Evolutionary conservation across 1,284 basidiomycete species (phyloP).

Genomic region (Cystobasidium sp.): DNA sequence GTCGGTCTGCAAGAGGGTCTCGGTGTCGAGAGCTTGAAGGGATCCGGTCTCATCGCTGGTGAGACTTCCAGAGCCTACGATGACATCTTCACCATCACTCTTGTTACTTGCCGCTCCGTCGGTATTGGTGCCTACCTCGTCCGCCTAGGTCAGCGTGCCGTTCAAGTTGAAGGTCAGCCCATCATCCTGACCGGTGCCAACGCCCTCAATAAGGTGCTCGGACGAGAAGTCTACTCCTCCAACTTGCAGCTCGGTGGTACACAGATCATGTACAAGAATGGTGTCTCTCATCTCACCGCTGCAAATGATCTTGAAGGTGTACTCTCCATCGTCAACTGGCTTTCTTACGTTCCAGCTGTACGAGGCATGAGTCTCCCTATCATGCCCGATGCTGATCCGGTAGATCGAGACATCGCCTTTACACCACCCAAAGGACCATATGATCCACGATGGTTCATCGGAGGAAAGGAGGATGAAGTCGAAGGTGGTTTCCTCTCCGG

Average conservation of each 20-base stretch:
- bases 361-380: slow-evolving; percentile 79
- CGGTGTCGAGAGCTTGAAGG: slow-evolving; percentile 95
- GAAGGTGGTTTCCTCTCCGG: slow-evolving; percentile 74
- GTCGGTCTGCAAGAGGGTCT: slow-evolving; percentile 95
- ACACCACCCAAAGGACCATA: slow-evolving; percentile 91
- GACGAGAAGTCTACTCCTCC: slow-evolving; percentile 98
- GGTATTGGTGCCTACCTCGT: slow-evolving; percentile 99
- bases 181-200: slow-evolving; percentile 98
- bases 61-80: slow-evolving; percentile 98
- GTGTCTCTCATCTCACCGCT: slow-evolving; percentile 94
- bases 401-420: slow-evolving; percentile 93
- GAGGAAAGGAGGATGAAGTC: slow-evolving; percentile 86
- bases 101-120: slow-evolving; percentile 97
- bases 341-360: slow-evolving; percentile 86
- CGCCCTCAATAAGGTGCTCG: slow-evolving; percentile 98
- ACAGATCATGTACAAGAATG: slow-evolving; percentile 98
- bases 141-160: slow-evolving; percentile 93
- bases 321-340: slow-evolving; percentile 88
- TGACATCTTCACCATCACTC: slow-evolving; percentile 98
- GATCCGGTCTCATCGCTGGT: slow-evolving; percentile 97
- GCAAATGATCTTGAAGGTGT: slow-evolving; percentile 93
- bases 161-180: slow-evolving; percentile 98
- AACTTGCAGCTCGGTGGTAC: slow-evolving; percentile 99
- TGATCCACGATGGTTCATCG: slow-evolving; percentile 97
- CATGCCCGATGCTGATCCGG: slow-evolving; percentile 70